Evolutionary conservation across 805 yeast species (phyloP).

Genomic region (Trichomonascus vanleenenianus): DNA sequence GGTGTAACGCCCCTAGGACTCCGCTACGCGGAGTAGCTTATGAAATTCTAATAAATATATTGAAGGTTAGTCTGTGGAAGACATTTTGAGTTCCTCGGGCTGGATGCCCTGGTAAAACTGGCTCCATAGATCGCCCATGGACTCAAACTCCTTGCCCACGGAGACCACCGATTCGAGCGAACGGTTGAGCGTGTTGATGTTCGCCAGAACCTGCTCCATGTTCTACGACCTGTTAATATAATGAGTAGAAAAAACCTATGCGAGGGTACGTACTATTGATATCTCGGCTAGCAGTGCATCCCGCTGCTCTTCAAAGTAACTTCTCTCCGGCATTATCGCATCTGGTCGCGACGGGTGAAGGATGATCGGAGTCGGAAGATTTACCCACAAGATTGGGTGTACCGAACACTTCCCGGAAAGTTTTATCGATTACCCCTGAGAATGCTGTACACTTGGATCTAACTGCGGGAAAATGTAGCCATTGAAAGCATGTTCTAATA

Average conservation of each 20-base stretch:
- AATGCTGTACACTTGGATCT: too few relatives aligned
- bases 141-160: slow-evolving; percentile 70
- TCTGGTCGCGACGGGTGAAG: not conserved
- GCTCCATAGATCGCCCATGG: slow-evolving; percentile 63
- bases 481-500: too few relatives aligned
- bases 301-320: slow-evolving; percentile 52
- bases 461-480: too few relatives aligned
- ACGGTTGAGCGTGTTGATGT: slow-evolving; percentile 57
- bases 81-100: not conserved
- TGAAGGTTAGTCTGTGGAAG: too few relatives aligned
- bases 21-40: too few relatives aligned
- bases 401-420: too few relatives aligned
- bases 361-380: not conserved
- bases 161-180: slow-evolving; percentile 60
- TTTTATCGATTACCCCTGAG: too few relatives aligned
- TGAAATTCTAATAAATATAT: too few relatives aligned
- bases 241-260: slow-evolving; percentile 20
- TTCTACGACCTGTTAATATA: slow-evolving; percentile 14
- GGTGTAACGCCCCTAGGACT: not conserved
- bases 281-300: slow-evolving; percentile 53
- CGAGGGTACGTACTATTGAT: slow-evolving; percentile 25
- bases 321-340: slow-evolving; percentile 7
- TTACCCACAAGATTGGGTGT: too few relatives aligned
- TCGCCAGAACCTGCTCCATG: slow-evolving; percentile 58
- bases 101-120: slow-evolving; percentile 43